Conservation (phyloP, 2,329 filamentous ascomycete genomes). For the Anisogramma anomala region DNA sequence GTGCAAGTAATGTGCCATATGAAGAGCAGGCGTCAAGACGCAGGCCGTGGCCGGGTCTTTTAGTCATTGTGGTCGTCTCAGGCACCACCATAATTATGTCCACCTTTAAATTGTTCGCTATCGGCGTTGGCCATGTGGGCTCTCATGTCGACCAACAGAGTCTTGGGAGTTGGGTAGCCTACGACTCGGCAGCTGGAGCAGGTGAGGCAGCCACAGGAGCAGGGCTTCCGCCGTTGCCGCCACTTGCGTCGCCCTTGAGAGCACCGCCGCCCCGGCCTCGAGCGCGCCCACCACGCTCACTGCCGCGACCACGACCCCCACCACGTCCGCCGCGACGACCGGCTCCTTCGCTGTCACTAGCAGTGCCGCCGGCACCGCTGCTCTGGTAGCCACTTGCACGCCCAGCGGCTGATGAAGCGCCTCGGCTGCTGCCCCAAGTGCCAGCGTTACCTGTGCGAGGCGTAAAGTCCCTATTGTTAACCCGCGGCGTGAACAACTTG, state of each 20-base stretch:
- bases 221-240: slow-evolving; percentile 40
- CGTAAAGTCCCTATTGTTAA: slow-evolving; percentile 36
- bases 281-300: slow-evolving; percentile 44
- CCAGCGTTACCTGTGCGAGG: slow-evolving; percentile 52
- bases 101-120: neutral
- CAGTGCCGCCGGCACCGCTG: slow-evolving; percentile 68
- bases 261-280: slow-evolving; percentile 45
- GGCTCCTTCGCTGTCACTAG: slow-evolving; percentile 52
- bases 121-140: neutral
- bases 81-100: neutral
- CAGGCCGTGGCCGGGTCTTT: neutral
- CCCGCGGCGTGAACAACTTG: slow-evolving; percentile 68
- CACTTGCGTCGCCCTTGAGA: slow-evolving; percentile 41
- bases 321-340: slow-evolving; percentile 44
- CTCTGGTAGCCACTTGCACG: slow-evolving; percentile 70
- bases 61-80: neutral
- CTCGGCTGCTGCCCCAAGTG: slow-evolving; percentile 56
- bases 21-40: neutral
- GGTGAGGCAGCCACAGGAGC: slow-evolving; percentile 41
- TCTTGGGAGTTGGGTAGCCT: neutral
- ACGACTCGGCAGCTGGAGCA: slow-evolving; percentile 20
- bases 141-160: neutral
- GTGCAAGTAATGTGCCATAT: neutral
- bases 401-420: slow-evolving; percentile 41
- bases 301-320: slow-evolving; percentile 42